Conservation (phyloP, 2,329 filamentous ascomycete species). For the Shiraia bambusicola region DNA sequence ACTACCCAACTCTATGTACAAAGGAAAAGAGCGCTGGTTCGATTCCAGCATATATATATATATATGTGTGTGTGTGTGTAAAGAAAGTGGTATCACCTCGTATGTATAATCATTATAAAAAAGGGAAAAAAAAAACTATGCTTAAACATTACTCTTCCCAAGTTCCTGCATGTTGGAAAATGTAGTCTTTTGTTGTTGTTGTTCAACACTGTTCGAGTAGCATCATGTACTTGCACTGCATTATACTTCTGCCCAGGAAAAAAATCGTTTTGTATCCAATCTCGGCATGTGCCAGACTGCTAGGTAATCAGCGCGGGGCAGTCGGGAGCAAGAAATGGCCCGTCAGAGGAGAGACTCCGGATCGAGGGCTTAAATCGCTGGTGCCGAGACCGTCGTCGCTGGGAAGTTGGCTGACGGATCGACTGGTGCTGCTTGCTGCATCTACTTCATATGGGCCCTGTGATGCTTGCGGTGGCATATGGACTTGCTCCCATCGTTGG, state of each 20-base stretch:
- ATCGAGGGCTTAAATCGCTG: conserved; percentile 6
- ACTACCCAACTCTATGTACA: too few relatives aligned
- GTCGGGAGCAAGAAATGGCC: conserved; percentile 5
- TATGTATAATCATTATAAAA: neutral
- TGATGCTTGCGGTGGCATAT: conserved; percentile 8
- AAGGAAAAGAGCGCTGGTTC: too few relatives aligned
- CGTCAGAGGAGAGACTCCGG: conserved; percentile 22
- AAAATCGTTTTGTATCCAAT: too few relatives aligned
- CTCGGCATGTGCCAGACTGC: too few relatives aligned
- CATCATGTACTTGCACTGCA: too few relatives aligned
- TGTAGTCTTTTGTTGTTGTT: too few relatives aligned
- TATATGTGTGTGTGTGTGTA: too few relatives aligned
- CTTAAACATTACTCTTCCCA: neutral
- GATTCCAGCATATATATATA: too few relatives aligned
- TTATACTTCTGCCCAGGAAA: too few relatives aligned
- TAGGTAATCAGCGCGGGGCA: neutral
- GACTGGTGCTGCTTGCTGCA: conserved; percentile 16
- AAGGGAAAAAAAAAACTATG: neutral
- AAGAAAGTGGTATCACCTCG: too few relatives aligned
- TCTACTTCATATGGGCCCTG: conserved; percentile 22
- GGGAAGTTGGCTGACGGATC: conserved; percentile 22
- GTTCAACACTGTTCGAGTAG: too few relatives aligned
- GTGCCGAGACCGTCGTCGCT: conserved; percentile 25
- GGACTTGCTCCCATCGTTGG: conserved; percentile 28
- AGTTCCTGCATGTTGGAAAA: too few relatives aligned